These are phyloP conservation scores for Schwanniomyces pseudopolymorphus DNA, from an alignment of 805 yeast genomes.

Conservation along the genomic window DNA sequence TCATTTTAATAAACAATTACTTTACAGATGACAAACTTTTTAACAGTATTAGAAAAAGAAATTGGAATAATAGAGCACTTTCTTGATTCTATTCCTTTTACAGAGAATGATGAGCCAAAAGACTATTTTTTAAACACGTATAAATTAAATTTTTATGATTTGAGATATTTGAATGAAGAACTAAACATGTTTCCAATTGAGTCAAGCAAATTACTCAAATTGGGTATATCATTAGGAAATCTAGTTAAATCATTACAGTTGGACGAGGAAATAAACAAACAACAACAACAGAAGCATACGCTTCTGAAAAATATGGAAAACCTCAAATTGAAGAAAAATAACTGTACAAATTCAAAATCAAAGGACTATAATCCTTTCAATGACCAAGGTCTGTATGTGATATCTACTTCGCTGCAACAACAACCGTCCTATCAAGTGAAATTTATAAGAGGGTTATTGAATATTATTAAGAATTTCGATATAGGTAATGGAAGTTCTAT, in stretches of 20 bases:
- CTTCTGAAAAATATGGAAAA: conserved; percentile 13
- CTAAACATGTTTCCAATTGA: conserved; percentile 31
- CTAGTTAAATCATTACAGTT: conserved; percentile 33
- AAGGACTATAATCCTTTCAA: conserved; percentile 6
- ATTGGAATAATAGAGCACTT: conserved; percentile 24
- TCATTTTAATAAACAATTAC: neutral
- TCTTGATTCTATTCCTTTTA: conserved; percentile 35
- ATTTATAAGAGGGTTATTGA: conserved; percentile 32
- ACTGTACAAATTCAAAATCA: conserved; percentile 4
- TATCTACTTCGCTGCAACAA: neutral
- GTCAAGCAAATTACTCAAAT: conserved; percentile 35
- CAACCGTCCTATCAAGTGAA: conserved; percentile 32
- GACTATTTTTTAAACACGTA: conserved; percentile 32
- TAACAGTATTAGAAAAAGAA: conserved; percentile 23
- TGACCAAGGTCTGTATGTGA: conserved; percentile 3
- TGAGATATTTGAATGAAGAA: conserved; percentile 22
- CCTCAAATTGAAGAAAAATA: conserved; percentile 3
- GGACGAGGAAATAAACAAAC: conserved; percentile 31
- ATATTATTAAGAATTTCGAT: conserved; percentile 39
- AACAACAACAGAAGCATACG: conserved; percentile 22
- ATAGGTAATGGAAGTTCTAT: conserved; percentile 21
- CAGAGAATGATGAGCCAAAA: conserved; percentile 12
- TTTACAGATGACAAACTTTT: conserved; percentile 4
- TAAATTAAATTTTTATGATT: conserved; percentile 21
- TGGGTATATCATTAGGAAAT: conserved; percentile 44